Base-by-base conservation (phyloP, 2,329 filamentous ascomycete species). In the Rutstroemia sp. region DNA sequence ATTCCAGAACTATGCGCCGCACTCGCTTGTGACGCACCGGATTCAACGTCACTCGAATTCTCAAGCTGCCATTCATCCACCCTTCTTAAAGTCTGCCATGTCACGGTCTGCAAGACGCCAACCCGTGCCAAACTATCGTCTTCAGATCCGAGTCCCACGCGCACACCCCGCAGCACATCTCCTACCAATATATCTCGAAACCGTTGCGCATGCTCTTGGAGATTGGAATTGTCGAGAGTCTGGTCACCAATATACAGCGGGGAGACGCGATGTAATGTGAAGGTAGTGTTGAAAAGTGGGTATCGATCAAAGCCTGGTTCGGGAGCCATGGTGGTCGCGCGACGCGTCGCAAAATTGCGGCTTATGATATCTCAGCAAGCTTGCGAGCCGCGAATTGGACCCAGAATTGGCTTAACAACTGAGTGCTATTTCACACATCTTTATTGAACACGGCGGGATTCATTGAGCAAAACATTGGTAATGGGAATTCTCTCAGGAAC, bases 271-370 rank as follows among this genome's bases (percentile, higher is more conserved):
- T 75, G 73, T 57, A 75, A 65, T 23, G 64, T 69, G 64, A 73
- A 76, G 8, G 72, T 76, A 19, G 72, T 70, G 61, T 72, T 70
- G 67, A 76, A 77, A 51, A 78, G 71, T 14, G 75, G 75, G 60
- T 77, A 69, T 23, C 48, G 55, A 10, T 55, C 52, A n/a, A 21
- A 36, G 34, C 36, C 27, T 38, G 48, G 6, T 52, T 48, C 6
- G 27, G 48, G 44, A 25, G 55, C 49, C 55, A 57, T 57, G 17
- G 16, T 27, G 5, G n/a, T 49, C 34, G n/a, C 42, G n/a, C 42
- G 23, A 7, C 46, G 25, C 38, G 45, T 23, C 34, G 6, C 23
- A 21, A 3, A 4, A 44, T 12, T 12, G 30, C 30, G 30, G 10
- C 30, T 12, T 10, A 12, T 34, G 10, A 1, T 34, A 14, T 34